Percentiles rank a stretch among this genome's conserved stretches.
These are phyloP conservation scores for Apiospora sp. DNA, from an alignment of 2,329 filamentous ascomycete species.

Conservation along the genomic window DNA sequence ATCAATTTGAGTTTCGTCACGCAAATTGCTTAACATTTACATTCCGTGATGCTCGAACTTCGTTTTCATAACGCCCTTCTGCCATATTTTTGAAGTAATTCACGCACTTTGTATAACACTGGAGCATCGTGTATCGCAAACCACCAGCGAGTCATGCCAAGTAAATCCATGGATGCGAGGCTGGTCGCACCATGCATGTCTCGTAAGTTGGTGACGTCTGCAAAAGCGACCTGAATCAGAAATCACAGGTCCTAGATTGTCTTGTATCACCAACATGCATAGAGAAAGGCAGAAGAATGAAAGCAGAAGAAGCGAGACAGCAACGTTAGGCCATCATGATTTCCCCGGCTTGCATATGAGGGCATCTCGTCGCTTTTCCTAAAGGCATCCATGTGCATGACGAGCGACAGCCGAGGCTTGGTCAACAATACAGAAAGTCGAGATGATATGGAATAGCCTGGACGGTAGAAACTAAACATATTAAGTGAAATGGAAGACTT, in stretches of 20 bases:
- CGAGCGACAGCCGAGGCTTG: neutral
- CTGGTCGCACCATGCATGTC: slow-evolving; percentile 13
- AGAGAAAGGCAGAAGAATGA: neutral
- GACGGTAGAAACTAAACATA: neutral
- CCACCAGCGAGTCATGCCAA: neutral
- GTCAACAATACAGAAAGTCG: neutral
- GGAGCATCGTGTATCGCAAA: neutral
- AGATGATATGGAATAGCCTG: too few species aligned
- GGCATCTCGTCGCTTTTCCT: neutral
- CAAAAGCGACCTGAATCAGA: neutral
- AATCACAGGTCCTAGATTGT: neutral
- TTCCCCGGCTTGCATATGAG: neutral
- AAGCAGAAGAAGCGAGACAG: neutral
- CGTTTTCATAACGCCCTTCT: neutral
- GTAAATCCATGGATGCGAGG: neutral
- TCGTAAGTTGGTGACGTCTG: neutral
- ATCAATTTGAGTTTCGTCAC: neutral
- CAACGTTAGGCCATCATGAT: neutral
- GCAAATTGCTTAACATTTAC: neutral
- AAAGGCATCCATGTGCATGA: neutral
- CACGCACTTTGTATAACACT: neutral
- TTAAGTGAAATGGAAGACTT: neutral
- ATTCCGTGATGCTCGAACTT: neutral
- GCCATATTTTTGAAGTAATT: neutral
- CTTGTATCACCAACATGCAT: neutral